These are phyloP conservation scores for Phytopythium mirpurense DNA, from an alignment of 352 stramenopile species.

Conservation along the genomic window DNA sequence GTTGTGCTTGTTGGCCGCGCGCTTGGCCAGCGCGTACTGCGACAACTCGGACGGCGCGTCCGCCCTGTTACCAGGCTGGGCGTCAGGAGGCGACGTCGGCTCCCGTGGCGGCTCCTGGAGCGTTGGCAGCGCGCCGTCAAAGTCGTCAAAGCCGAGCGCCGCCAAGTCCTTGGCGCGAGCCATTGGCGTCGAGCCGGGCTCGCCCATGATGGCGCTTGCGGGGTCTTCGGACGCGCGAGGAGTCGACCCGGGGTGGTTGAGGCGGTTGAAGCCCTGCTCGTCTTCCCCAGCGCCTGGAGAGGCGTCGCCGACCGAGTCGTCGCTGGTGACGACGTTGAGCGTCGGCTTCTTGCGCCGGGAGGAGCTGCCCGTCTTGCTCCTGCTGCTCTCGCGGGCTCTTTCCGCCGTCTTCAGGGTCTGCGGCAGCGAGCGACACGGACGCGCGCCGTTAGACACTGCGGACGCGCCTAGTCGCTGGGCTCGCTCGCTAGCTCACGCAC, in stretches of 20 bases:
- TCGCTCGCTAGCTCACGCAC: background rate
- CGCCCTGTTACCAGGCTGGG: background rate
- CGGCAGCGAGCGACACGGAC: background rate
- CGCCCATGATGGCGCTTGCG: constrained; percentile 27
- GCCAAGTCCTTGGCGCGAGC: constrained; percentile 39
- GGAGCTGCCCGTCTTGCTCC: constrained; percentile 13
- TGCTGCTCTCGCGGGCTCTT: background rate
- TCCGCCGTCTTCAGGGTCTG: background rate
- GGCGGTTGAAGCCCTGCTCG: constrained; percentile 35
- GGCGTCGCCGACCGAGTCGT: no score
- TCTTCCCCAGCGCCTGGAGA: constrained; percentile 8
- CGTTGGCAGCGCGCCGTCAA: constrained; percentile 16
- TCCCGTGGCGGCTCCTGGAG: background rate
- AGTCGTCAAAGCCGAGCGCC: constrained; percentile 45
- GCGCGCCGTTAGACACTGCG: background rate
- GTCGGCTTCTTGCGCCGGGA: constrained; percentile 21
- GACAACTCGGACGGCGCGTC: constrained; percentile 22
- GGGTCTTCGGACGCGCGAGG: constrained; percentile 28
- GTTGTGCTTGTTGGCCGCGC: constrained; percentile 22
- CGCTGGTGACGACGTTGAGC: constrained; percentile 36
- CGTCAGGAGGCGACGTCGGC: background rate
- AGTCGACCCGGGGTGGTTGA: constrained; percentile 59
- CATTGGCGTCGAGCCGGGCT: constrained; percentile 58
- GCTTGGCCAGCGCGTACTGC: constrained; percentile 51
- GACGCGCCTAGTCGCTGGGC: background rate